These are phyloP conservation scores for Ogataea methylovora DNA, from an alignment of 805 yeast species.

Conservation along the genomic window DNA sequence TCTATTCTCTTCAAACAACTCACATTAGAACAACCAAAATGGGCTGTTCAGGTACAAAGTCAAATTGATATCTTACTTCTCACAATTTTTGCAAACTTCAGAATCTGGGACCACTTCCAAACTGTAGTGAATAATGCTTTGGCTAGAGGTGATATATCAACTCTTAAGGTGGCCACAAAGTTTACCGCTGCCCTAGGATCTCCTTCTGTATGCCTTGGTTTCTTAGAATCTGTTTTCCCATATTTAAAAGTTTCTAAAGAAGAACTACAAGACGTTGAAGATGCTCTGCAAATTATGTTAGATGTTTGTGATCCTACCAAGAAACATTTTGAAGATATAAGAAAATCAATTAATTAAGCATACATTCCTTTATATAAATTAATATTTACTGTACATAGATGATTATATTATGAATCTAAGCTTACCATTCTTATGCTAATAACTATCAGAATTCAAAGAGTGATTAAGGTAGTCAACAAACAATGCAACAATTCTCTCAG, in stretches of 20 bases:
- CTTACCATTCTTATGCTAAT: too few species aligned
- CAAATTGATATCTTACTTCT: constrained; percentile 2
- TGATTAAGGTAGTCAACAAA: constrained; percentile 74
- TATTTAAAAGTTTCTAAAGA: constrained; percentile 1
- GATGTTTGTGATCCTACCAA: not conserved
- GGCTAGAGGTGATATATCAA: constrained; percentile 1
- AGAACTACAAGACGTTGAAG: not conserved
- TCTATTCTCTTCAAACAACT: too few species aligned
- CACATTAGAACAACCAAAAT: too few species aligned
- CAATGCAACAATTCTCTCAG: constrained; percentile 56
- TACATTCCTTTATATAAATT: not conserved
- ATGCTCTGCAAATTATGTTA: constrained; percentile 1
- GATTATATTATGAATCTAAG: too few species aligned
- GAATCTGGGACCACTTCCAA: constrained; percentile 1
- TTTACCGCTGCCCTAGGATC: constrained; percentile 1
- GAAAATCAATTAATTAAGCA: not conserved
- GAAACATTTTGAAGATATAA: not conserved
- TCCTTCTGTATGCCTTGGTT: not conserved
- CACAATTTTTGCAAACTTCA: constrained; percentile 5
- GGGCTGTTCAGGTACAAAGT: too few species aligned
- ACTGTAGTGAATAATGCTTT: constrained; percentile 1
- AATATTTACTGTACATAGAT: not conserved
- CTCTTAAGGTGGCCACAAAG: constrained; percentile 5
- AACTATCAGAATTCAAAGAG: constrained; percentile 41
- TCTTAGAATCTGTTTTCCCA: constrained; percentile 3